Conservation (phyloP, 2,329 filamentous ascomycete genomes). For the Hortaea werneckii region DNA sequence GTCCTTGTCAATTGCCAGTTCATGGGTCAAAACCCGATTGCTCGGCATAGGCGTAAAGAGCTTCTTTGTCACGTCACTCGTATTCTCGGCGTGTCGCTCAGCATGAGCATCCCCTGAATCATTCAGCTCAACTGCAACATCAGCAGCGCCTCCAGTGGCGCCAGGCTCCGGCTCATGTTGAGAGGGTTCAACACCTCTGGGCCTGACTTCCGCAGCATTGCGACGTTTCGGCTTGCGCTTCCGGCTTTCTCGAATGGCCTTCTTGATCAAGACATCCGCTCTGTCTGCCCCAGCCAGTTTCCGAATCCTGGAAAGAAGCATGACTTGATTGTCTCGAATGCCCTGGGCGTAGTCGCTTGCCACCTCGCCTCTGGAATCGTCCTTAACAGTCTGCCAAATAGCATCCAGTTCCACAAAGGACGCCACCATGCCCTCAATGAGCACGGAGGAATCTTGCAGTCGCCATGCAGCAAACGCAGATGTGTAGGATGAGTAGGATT, state of each 20-base stretch:
- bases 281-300: slow-evolving; percentile 61
- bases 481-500: slow-evolving; percentile 63
- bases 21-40: slow-evolving; percentile 67
- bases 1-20: slow-evolving; percentile 68
- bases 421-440: slow-evolving; percentile 77
- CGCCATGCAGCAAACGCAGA: slow-evolving; percentile 79
- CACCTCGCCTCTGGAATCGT: slow-evolving; percentile 62
- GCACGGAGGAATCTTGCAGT: slow-evolving; percentile 63
- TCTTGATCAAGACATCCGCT: slow-evolving; percentile 62
- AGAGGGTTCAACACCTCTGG: slow-evolving; percentile 44
- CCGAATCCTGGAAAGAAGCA: slow-evolving; percentile 70
- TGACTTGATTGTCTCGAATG: slow-evolving; percentile 70
- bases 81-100: slow-evolving; percentile 32
- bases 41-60: slow-evolving; percentile 55
- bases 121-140: not conserved
- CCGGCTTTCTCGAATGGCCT: slow-evolving; percentile 63
- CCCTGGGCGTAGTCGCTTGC: slow-evolving; percentile 68
- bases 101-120: slow-evolving; percentile 18
- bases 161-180: not conserved
- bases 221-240: slow-evolving; percentile 55
- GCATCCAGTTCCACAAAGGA: slow-evolving; percentile 77
- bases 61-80: slow-evolving; percentile 23
- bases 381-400: slow-evolving; percentile 74
- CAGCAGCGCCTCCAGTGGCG: slow-evolving; percentile 1
- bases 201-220: slow-evolving; percentile 58